These are phyloP conservation scores for Nakataea oryzae DNA, from an alignment of 2,329 filamentous ascomycete species.

Conservation along the genomic window DNA sequence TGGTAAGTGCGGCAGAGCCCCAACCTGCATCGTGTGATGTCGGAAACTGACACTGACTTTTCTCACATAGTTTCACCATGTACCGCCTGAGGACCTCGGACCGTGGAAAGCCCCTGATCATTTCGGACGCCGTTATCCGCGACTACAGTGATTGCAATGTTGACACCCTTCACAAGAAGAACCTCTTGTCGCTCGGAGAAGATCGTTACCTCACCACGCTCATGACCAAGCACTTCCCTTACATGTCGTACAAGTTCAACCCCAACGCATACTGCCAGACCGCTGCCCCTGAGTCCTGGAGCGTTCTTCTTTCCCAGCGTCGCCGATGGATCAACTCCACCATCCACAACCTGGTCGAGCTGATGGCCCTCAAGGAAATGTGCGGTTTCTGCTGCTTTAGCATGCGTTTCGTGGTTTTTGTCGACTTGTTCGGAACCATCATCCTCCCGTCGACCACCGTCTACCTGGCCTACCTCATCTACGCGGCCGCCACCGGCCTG, in stretches of 20 bases:
- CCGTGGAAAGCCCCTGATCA: conserved; percentile 88
- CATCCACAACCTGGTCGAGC: conserved; percentile 87
- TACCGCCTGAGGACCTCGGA: conserved; percentile 91
- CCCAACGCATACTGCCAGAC: conserved; percentile 89
- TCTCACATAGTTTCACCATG: conserved; percentile 77
- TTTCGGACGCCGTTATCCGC: conserved; percentile 74
- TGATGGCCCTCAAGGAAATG: conserved; percentile 84
- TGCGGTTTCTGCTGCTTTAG: conserved; percentile 99
- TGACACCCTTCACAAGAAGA: conserved; percentile 96
- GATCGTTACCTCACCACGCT: conserved; percentile 95
- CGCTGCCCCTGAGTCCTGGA: conserved; percentile 89
- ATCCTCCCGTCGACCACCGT: conserved; percentile 82
- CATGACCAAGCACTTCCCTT: conserved; percentile 96
- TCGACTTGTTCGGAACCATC: conserved; percentile 87
- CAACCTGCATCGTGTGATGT: background rate
- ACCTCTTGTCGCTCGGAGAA: conserved; percentile 84
- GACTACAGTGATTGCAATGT: conserved; percentile 86
- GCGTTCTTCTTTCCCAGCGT: conserved; percentile 89
- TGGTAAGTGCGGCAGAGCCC: conserved; percentile 53
- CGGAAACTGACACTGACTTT: background rate
- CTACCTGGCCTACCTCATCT: conserved; percentile 83
- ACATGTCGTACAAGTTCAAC: conserved; percentile 93
- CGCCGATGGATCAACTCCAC: conserved; percentile 99
- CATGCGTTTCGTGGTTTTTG: conserved; percentile 93
- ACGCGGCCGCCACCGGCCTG: conserved; percentile 55